These are phyloP conservation scores for Neopestalotiopsis rosae DNA, from an alignment of 2,329 filamentous ascomycete genomes.

Conservation along the genomic window DNA sequence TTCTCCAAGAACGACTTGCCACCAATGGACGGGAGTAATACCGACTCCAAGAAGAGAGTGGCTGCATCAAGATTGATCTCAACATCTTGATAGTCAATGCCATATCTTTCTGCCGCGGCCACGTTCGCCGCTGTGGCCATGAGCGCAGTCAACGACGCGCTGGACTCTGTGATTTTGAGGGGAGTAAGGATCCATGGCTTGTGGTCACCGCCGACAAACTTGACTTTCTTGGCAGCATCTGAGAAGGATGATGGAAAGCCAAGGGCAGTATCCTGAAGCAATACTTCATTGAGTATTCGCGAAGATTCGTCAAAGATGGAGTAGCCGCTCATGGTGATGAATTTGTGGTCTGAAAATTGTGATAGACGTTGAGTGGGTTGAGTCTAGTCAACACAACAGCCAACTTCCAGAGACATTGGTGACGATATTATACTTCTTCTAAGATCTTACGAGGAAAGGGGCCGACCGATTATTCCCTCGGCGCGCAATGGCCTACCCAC, in stretches of 20 bases:
- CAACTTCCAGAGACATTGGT: not conserved
- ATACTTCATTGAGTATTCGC: not conserved
- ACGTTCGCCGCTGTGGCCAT: slow-evolving; percentile 34
- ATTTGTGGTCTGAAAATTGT: not conserved
- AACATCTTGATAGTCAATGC: slow-evolving; percentile 26
- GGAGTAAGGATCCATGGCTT: slow-evolving; percentile 34
- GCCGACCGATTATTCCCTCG: not conserved
- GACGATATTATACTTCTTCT: not conserved
- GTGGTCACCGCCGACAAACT: slow-evolving; percentile 30
- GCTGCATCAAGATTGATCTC: slow-evolving; percentile 34
- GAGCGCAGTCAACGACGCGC: slow-evolving; percentile 35
- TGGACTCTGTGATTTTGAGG: slow-evolving; percentile 35
- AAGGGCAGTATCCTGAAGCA: slow-evolving; percentile 17
- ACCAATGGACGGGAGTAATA: not conserved
- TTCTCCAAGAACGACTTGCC: slow-evolving; percentile 21
- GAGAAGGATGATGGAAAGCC: slow-evolving; percentile 29
- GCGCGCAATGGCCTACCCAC: not conserved
- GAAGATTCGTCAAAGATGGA: slow-evolving; percentile 1
- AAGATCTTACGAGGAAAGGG: not conserved
- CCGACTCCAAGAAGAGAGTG: not conserved
- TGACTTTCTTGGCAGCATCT: slow-evolving; percentile 26
- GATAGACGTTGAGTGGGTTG: not conserved
- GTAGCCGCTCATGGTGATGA: not conserved
- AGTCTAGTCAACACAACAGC: not conserved
- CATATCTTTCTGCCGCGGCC: slow-evolving; percentile 28